These are phyloP conservation scores for Coemansia sp. DNA, from an alignment of 192 early-diverging fungal species.

Conservation along the genomic window DNA sequence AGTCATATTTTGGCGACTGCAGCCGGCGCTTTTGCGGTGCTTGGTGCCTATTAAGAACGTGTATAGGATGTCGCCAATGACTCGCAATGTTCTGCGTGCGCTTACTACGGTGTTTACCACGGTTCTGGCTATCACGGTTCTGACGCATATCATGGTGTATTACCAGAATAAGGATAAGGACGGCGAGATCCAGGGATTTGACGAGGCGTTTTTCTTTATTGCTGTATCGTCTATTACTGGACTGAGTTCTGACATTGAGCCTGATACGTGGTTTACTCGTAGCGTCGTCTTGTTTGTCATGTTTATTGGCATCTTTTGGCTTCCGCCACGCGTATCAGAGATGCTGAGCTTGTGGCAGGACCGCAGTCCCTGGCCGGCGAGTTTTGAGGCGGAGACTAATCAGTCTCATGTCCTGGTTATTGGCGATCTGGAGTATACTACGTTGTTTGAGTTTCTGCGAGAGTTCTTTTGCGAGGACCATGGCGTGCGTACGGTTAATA, in stretches of 20 bases:
- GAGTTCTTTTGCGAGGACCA: slow-evolving; percentile 85
- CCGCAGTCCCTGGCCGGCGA: slow-evolving; percentile 62
- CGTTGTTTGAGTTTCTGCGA: slow-evolving; percentile 70
- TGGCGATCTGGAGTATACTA: slow-evolving; percentile 65
- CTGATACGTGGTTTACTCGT: slow-evolving; percentile 60
- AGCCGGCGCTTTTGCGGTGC: slow-evolving; percentile 63
- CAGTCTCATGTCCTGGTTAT: slow-evolving; percentile 69
- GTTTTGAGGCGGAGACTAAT: slow-evolving; percentile 58
- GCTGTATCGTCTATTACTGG: slow-evolving; percentile 66
- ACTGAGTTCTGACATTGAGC: slow-evolving; percentile 70
- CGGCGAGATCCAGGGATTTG: slow-evolving; percentile 56
- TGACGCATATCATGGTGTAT: slow-evolving; percentile 68
- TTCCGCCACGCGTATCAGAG: slow-evolving; percentile 68
- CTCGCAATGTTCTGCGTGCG: slow-evolving; percentile 65
- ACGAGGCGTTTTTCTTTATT: slow-evolving; percentile 66
- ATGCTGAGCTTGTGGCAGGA: slow-evolving; percentile 65
- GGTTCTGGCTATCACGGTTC: slow-evolving; percentile 71
- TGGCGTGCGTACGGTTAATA: slow-evolving; percentile 66
- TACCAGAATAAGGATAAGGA: slow-evolving; percentile 61
- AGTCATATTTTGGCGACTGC: slow-evolving; percentile 69
- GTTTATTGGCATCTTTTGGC: slow-evolving; percentile 73
- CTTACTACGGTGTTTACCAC: slow-evolving; percentile 70
- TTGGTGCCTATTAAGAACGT: slow-evolving; percentile 70
- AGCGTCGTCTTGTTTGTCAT: slow-evolving; percentile 68
- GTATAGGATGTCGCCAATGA: slow-evolving; percentile 61